Evolutionary conservation across 2,329 filamentous ascomycete species (phyloP), one percentile per base, ranked within the genome.

Genomic region (Hypoxylon sp.): DNA sequence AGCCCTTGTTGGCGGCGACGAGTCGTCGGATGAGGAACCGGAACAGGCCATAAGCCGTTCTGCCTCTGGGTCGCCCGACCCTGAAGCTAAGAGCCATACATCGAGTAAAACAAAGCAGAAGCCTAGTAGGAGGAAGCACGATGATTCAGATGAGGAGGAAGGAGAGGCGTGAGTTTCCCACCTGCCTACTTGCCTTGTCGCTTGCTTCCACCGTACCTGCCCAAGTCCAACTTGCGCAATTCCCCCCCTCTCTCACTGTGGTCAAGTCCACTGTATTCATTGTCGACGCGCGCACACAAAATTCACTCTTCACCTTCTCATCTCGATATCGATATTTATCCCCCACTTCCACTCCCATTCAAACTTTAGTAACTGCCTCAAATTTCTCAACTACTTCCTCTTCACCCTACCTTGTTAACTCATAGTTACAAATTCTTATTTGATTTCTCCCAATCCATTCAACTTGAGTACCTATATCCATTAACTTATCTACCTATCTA

Each of bases 1-100:
- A 71, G 94, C 93, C 76, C 90, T 98, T 72, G 96, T 94, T 60
- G 96, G 93, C 75, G 93, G 93, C 73, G 91, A 88, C 67, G 85
- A 85, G 66, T 86, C 83, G 58, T 87, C 88, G 64, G 87, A 87
- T 74, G 87, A 88, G 80, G 86, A 83, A 60, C 78, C 80, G 61
- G 83, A 80, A 78, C 79, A 81, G 80, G 82, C 83, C 76, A 82
- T 83, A 74, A 84, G 87, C 79, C 82, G 88, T 75, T 83, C 85
- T 72, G 84, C 81, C 38, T 86, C 88, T 50, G 83, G 84, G 56
- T 87, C 88, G 68, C 82, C 85, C 67, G 81, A 84, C 69, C 73
- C 80, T 41, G 73, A 76, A 41, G 74, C 72, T 28, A 73, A 78
- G 66, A 75, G 76, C 59, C 76, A 79, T 45, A 59, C 75, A 69